Percentiles rank a stretch among this genome's conserved stretches.
Conservation (phyloP, 1,284 basidiomycete species). For the Tilletia walkeri region DNA sequence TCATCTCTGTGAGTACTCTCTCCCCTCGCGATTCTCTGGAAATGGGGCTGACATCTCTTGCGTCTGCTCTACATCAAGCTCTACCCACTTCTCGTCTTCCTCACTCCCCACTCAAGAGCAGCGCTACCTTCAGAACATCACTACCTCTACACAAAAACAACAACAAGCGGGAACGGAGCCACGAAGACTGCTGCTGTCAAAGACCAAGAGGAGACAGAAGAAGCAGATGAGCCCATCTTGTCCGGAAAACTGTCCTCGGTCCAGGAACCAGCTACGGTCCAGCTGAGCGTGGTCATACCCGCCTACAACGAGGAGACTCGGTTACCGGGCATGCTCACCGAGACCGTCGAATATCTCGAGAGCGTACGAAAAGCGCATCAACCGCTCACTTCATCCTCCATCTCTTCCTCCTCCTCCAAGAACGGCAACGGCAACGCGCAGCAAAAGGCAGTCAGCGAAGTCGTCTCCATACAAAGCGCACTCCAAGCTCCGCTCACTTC, state of each 20-base stretch:
- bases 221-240: not conserved
- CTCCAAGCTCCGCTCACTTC: conserved; percentile 11
- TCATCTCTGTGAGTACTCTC: conserved; percentile 11
- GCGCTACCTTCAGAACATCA: conserved; percentile 8
- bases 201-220: not conserved
- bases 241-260: conserved; percentile 30
- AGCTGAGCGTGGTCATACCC: conserved; percentile 76
- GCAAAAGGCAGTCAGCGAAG: not conserved
- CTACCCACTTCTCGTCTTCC: conserved; percentile 13
- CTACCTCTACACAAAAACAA: conserved; percentile 4
- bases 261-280: conserved; percentile 59
- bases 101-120: conserved; percentile 8
- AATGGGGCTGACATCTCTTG: conserved; percentile 1
- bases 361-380: not conserved
- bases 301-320: conserved; percentile 83
- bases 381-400: not conserved
- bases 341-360: conserved; percentile 63
- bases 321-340: conserved; percentile 75
- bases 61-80: not conserved
- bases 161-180: not conserved
- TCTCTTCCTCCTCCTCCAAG: not conserved
- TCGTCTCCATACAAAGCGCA: not conserved
- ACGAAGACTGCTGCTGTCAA: not conserved
- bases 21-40: not conserved
- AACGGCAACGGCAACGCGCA: conserved; percentile 21